A percentile compares a stretch with the other conserved stretches of the same genome.
These are phyloP conservation scores for Anisodus tanguticus DNA, from an alignment of 257 asterid genomes.

Conservation along the genomic window DNA sequence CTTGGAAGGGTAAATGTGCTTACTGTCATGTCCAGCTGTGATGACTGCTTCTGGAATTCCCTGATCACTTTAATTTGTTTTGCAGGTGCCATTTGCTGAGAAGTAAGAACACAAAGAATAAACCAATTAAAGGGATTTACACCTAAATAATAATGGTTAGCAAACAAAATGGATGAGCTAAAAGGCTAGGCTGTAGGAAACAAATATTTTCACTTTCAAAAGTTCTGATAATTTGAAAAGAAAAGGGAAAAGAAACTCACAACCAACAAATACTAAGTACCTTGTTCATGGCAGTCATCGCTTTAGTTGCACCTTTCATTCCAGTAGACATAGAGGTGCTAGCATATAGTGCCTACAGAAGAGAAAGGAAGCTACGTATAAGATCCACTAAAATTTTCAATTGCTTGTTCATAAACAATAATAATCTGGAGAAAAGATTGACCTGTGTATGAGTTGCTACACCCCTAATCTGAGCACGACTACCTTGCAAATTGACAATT, in stretches of 20 bases:
- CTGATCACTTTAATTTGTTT: conserved; percentile 88
- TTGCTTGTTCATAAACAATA: not conserved
- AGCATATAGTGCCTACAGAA: conserved; percentile 78
- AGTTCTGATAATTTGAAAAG: not conserved
- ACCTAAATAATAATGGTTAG: not conserved
- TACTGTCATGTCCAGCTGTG: conserved; percentile 96
- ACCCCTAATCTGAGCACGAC: conserved; percentile 99
- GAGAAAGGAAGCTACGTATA: not conserved
- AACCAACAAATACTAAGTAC: conserved; percentile 34
- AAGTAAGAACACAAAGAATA: conserved; percentile 12
- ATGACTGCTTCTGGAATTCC: conserved; percentile 86
- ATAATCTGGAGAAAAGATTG: not conserved
- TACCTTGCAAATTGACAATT: conserved; percentile 89
- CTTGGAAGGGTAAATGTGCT: not conserved
- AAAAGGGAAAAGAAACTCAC: not conserved
- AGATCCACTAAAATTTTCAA: conserved; percentile 1
- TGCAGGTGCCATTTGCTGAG: conserved; percentile 95
- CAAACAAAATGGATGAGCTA: conserved; percentile 6
- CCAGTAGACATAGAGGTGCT: conserved; percentile 95
- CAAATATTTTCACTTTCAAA: not conserved
- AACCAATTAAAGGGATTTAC: not conserved
- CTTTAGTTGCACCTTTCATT: conserved; percentile 99
- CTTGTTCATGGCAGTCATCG: conserved; percentile 99
- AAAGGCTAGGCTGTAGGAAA: not conserved
- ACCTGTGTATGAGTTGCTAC: conserved; percentile 98